Evolutionary conservation across 2,329 filamentous ascomycete genomes (phyloP).

Genomic region (Colletotrichum scovillei): DNA sequence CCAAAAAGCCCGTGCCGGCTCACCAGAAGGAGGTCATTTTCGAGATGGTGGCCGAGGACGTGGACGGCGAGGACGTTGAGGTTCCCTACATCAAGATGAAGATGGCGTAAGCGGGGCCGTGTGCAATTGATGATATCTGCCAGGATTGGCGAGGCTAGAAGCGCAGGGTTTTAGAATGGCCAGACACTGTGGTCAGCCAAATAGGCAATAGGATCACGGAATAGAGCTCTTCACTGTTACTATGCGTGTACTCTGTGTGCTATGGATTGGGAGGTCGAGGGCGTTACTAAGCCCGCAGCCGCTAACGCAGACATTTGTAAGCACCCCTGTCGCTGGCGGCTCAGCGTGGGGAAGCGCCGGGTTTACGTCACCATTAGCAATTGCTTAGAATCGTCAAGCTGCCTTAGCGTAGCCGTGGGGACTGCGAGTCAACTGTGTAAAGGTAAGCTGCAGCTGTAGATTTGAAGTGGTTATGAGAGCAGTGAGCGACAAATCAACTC

Average conservation of each 20-base stretch:
- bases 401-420: not conserved
- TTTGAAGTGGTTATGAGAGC: not conserved
- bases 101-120: constrained; percentile 54
- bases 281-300: constrained; percentile 11
- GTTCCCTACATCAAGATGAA: constrained; percentile 96
- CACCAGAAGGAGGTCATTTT: constrained; percentile 98
- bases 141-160: not conserved
- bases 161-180: not conserved
- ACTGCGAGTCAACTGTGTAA: not conserved
- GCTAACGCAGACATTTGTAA: constrained; percentile 31
- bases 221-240: constrained; percentile 7
- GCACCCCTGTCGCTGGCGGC: constrained; percentile 1
- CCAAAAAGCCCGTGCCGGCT: constrained; percentile 90
- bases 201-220: not conserved
- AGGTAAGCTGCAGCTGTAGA: not conserved
- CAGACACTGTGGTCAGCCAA: not conserved
- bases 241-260: not conserved
- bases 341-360: not conserved
- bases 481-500: not conserved
- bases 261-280: too few species aligned
- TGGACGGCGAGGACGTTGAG: constrained; percentile 92
- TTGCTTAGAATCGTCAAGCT: constrained; percentile 30
- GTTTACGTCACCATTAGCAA: constrained; percentile 51
- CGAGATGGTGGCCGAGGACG: constrained; percentile 92
- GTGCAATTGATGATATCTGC: not conserved